Evolutionary conservation across 1,284 basidiomycete species (phyloP).

Genomic region (Cryptococcus sp.): DNA sequence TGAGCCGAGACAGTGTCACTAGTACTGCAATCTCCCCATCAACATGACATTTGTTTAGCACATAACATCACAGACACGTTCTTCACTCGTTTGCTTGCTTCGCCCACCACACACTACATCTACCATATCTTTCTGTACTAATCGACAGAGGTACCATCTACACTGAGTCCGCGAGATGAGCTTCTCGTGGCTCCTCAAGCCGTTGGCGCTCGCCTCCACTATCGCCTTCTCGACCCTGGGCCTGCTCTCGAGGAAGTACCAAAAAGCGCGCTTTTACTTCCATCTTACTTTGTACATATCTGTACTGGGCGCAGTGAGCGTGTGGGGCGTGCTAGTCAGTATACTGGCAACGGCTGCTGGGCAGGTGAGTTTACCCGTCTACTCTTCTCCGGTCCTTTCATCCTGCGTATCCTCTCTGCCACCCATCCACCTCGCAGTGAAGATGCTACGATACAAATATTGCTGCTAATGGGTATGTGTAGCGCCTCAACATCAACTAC

Average conservation of each 20-base stretch:
- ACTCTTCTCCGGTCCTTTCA: too few relatives aligned
- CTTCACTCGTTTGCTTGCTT: too few relatives aligned
- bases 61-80: too few relatives aligned
- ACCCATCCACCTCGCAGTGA: slow-evolving; percentile 4
- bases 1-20: too few relatives aligned
- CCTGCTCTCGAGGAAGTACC: slow-evolving; percentile 39
- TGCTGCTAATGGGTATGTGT: slow-evolving; percentile 1
- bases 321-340: slow-evolving; percentile 73
- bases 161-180: slow-evolving; percentile 13
- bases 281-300: slow-evolving; percentile 73
- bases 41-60: too few relatives aligned
- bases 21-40: too few relatives aligned
- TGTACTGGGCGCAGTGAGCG: slow-evolving; percentile 70
- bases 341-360: slow-evolving; percentile 71
- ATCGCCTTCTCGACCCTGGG: slow-evolving; percentile 46
- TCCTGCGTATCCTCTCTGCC: slow-evolving; percentile 1
- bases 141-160: too few relatives aligned
- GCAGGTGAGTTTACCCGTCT: slow-evolving; percentile 38
- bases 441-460: background rate
- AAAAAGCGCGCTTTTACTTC: slow-evolving; percentile 60
- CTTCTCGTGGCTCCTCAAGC: slow-evolving; percentile 43
- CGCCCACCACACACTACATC: too few relatives aligned
- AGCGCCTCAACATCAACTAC: slow-evolving; percentile 80
- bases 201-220: slow-evolving; percentile 45
- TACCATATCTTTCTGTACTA: background rate